These are phyloP conservation scores for Globisporangium cederbergense DNA, from an alignment of 352 stramenopile genomes.

Conservation along the genomic window DNA sequence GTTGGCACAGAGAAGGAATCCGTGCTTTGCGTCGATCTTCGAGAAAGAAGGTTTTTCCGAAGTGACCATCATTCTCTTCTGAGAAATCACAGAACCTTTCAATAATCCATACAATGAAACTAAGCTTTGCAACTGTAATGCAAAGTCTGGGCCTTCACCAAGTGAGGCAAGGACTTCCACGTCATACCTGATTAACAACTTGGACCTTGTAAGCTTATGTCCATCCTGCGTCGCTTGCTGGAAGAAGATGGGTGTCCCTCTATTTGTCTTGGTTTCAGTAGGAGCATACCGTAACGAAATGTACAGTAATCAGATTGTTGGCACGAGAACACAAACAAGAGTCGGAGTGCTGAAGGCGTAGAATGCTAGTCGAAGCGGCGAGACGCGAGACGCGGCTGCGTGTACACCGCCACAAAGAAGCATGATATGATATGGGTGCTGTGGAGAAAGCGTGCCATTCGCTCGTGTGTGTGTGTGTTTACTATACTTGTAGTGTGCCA, in stretches of 20 bases:
- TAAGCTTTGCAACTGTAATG: no score
- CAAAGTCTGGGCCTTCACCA: no score
- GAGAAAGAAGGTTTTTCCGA: not conserved
- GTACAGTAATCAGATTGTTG: slow-evolving; percentile 1
- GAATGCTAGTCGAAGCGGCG: not conserved
- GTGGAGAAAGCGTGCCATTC: not conserved
- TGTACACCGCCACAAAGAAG: not conserved
- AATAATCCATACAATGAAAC: not conserved
- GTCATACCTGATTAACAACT: not conserved
- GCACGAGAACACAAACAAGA: not conserved
- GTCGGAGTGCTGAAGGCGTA: not conserved
- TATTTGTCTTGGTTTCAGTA: not conserved
- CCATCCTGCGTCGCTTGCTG: no score
- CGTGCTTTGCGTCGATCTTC: not conserved
- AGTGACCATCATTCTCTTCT: not conserved
- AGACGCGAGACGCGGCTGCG: not conserved
- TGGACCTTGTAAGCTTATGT: not conserved
- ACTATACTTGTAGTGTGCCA: not conserved
- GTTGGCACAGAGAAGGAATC: not conserved
- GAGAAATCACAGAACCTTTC: not conserved
- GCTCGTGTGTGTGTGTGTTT: not conserved
- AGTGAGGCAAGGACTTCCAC: not conserved
- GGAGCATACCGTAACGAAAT: not conserved
- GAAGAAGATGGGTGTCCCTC: not conserved
- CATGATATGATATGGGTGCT: not conserved